A percentile compares a stretch with the other conserved stretches of the same genome.
Conservation (phyloP, 1,284 basidiomycete species). For the Malassezia arunalokei region DNA sequence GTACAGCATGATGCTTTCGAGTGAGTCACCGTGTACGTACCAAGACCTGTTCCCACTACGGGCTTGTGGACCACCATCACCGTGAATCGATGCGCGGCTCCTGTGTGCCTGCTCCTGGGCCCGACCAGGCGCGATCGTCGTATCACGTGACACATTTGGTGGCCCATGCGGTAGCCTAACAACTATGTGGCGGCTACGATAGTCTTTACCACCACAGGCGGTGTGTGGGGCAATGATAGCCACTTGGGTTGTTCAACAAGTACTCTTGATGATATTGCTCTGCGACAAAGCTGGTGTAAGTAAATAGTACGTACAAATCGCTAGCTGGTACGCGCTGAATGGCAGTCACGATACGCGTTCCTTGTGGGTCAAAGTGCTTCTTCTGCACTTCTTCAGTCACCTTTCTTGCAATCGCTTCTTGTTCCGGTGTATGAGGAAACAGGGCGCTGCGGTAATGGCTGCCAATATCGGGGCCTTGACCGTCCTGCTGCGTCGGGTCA, state of each 20-base stretch:
- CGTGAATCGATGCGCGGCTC: too few species aligned
- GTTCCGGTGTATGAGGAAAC: slow-evolving; percentile 67
- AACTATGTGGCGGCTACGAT: too few species aligned
- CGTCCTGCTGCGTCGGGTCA: slow-evolving; percentile 62
- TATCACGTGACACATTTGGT: too few species aligned
- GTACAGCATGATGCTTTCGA: slow-evolving; percentile 51
- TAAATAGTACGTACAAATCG: slow-evolving; percentile 18
- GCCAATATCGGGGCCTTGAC: slow-evolving; percentile 46
- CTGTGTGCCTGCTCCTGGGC: too few species aligned
- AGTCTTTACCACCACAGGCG: slow-evolving; percentile 15
- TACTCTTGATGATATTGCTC: slow-evolving; percentile 44
- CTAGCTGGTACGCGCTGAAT: slow-evolving; percentile 22
- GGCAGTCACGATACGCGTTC: slow-evolving; percentile 62
- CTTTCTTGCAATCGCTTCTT: slow-evolving; percentile 61
- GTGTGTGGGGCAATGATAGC: slow-evolving; percentile 38
- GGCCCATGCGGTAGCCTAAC: too few species aligned
- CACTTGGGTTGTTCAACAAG: slow-evolving; percentile 34
- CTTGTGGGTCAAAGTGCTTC: slow-evolving; percentile 59
- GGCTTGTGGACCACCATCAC: slow-evolving; percentile 20
- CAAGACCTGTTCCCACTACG: slow-evolving; percentile 29
- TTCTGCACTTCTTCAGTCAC: slow-evolving; percentile 75
- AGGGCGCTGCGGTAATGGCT: slow-evolving; percentile 79
- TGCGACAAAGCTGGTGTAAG: slow-evolving; percentile 19
- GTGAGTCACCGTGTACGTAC: slow-evolving; percentile 14
- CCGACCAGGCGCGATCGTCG: too few species aligned